These are phyloP conservation scores for Xylaria acuta DNA, from an alignment of 495 filamentous ascomycete species.

Conservation along the genomic window DNA sequence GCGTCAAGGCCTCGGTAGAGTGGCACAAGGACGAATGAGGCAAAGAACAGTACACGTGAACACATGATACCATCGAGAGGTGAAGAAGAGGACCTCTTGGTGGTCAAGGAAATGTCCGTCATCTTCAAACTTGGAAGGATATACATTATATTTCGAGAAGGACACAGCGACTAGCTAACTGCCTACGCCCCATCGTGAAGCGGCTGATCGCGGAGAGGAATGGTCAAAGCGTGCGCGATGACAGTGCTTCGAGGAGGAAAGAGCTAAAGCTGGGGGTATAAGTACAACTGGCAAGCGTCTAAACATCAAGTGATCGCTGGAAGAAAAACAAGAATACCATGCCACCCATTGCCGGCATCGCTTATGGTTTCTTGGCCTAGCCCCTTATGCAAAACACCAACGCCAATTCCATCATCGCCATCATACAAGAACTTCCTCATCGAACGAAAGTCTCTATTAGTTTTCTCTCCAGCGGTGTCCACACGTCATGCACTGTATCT, in stretches of 20 bases:
- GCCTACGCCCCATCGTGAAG: not conserved
- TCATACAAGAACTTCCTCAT: not conserved
- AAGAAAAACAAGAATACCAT: conserved; percentile 15
- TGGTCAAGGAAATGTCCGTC: not conserved
- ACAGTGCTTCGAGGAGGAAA: not conserved
- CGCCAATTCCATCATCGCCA: conserved; percentile 23
- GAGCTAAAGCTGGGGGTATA: conserved; percentile 31
- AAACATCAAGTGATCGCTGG: conserved; percentile 17
- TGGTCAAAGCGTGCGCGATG: not conserved
- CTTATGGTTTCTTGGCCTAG: conserved; percentile 34
- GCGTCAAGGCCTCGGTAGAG: conserved; percentile 55
- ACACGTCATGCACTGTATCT: conserved; percentile 64
- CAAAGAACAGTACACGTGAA: conserved; percentile 21
- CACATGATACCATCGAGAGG: not conserved
- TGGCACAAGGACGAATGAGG: conserved; percentile 48
- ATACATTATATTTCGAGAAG: not conserved
- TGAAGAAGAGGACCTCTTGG: not conserved
- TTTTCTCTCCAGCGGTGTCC: conserved; percentile 65
- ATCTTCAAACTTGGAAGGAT: conserved; percentile 26
- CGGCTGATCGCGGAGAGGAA: not conserved
- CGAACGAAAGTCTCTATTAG: conserved; percentile 31
- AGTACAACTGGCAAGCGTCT: conserved; percentile 28
- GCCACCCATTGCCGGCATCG: conserved; percentile 29
- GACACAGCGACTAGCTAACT: not conserved
- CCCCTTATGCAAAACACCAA: conserved; percentile 27